Evolutionary conservation across 768 basidiomycete genomes (phyloP).

Genomic region (Pleurotus platypus): DNA sequence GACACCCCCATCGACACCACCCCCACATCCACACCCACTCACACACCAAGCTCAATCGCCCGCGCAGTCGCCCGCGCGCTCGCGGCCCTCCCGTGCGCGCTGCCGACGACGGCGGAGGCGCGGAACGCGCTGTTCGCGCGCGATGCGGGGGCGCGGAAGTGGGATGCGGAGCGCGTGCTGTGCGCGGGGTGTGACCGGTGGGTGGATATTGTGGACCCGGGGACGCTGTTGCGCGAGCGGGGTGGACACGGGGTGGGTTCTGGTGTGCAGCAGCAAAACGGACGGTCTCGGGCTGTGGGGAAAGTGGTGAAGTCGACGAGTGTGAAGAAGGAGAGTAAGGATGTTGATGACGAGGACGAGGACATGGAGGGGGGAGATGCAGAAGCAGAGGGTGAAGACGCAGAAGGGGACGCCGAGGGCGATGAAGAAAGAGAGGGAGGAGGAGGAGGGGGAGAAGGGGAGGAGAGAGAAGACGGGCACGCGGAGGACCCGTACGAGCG

Average conservation of each 20-base stretch:
- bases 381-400: no score
- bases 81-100: no score
- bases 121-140: conserved; percentile 54
- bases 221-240: no score
- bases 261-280: no score
- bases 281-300: not conserved
- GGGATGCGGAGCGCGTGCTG: conserved; percentile 67
- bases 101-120: conserved; percentile 33
- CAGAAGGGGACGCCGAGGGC: no score
- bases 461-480: no score
- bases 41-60: conserved; percentile 25
- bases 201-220: conserved; percentile 27
- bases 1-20: no score
- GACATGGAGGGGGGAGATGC: not conserved
- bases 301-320: not conserved
- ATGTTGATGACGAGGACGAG: not conserved
- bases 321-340: no score
- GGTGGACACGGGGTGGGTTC: no score
- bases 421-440: no score
- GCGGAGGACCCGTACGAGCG: no score
- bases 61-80: conserved; percentile 33
- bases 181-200: conserved; percentile 69
- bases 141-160: conserved; percentile 71
- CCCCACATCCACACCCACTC: not conserved
- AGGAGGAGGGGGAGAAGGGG: no score